Evolutionary conservation across 2,329 filamentous ascomycete species (phyloP), one percentile per base, ranked within the genome.

Genomic region (Cercospora brassicicola): DNA sequence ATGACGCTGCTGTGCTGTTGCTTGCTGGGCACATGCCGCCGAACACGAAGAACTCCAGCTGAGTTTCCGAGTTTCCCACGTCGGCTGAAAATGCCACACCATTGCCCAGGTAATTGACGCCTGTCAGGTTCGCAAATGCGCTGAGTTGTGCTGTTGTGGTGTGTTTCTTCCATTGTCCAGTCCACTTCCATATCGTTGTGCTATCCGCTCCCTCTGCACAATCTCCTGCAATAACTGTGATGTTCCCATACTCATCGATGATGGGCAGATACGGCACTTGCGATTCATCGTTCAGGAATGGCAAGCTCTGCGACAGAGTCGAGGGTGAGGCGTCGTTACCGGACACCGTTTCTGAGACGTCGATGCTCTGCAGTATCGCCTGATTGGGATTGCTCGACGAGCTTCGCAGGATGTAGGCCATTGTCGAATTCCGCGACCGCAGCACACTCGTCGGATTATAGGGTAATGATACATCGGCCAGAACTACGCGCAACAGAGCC

Each of bases 11-110:
- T 20, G 82, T 79, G n/a, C 78, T 76, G 7, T 78, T 79, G 2
- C 75, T 73, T 28, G 77, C 79, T 4, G 90, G 90, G 75, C 94
- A 98, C 93, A 97, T 96, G 73, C 94, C 94, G 39, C 93, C 94
- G 79, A 96, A 97, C 6, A 90, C 82, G 76, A 93, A 96, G 20
- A 91, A 80, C 10, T 83, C 83, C 0, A 87, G 85, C 53, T 84
- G 80, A 9, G 85, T 84, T 67, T 85, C 81, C 30, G 81, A 77
- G 0, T 85, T 87, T 42, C 83, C 84, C 57, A 87, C 81, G 39
- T 83, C 86, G 33, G 84, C 84, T 20, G 92, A 90, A 77, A 93
- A 96, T 26, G 89, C 84, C 62, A 95, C 83, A 13, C 87, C 87
- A 8, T 81, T 81, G 2, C 85, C 84, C 28, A 91, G 81, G 69